Conservation (phyloP, 257 asterid genomes). For the Verbena officinalis region DNA sequence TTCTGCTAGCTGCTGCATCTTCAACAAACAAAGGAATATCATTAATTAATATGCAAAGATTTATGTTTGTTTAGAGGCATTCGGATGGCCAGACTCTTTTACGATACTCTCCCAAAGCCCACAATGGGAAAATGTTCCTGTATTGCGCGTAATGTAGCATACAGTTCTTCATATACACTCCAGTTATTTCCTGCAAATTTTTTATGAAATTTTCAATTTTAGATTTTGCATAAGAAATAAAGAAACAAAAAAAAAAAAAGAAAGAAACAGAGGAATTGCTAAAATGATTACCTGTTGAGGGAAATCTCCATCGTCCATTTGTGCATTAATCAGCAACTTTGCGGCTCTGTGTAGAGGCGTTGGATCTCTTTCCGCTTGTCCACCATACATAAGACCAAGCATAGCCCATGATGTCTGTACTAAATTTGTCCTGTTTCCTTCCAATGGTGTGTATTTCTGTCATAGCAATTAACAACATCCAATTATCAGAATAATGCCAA, state of each 20-base stretch:
- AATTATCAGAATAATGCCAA: neutral
- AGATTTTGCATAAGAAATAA: neutral
- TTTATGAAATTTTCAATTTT: neutral
- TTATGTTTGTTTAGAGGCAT: slow-evolving; percentile 27
- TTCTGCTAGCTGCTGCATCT: too few relatives aligned
- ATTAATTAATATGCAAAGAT: too few relatives aligned
- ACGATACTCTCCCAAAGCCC: slow-evolving; percentile 88
- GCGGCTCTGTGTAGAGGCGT: slow-evolving; percentile 75
- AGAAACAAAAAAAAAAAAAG: neutral
- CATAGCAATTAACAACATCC: slow-evolving; percentile 4
- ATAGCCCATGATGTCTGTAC: slow-evolving; percentile 92
- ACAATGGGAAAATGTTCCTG: slow-evolving; percentile 64
- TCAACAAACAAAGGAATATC: neutral
- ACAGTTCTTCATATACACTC: slow-evolving; percentile 78
- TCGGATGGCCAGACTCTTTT: slow-evolving; percentile 58
- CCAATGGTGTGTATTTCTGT: slow-evolving; percentile 77
- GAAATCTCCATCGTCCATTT: slow-evolving; percentile 77
- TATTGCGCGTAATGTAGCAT: slow-evolving; percentile 76
- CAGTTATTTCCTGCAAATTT: slow-evolving; percentile 62
- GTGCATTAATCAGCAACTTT: slow-evolving; percentile 70
- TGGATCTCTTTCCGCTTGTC: slow-evolving; percentile 84
- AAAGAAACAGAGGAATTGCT: neutral
- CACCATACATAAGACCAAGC: slow-evolving; percentile 74
- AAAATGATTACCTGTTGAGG: slow-evolving; percentile 68
- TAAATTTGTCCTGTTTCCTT: slow-evolving; percentile 72